Evolutionary conservation across 2,329 filamentous ascomycete species (phyloP).

Genomic region (Curvularia sp.): DNA sequence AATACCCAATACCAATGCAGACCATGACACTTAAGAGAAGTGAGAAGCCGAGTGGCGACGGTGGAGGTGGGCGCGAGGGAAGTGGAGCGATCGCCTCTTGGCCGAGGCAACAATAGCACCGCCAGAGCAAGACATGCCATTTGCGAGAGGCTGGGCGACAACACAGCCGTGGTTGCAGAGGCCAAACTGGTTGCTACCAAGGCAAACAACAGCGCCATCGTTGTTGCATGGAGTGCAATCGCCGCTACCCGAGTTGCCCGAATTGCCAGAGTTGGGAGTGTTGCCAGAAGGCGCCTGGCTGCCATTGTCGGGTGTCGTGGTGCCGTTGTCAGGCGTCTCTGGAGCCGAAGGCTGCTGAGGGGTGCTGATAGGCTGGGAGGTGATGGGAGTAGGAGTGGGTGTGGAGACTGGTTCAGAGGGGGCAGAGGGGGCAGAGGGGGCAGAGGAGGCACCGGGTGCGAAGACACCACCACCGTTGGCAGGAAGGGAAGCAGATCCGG

Average conservation of each 20-base stretch:
- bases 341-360: slow-evolving; percentile 15
- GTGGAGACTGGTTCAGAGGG: slow-evolving; percentile 32
- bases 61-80: slow-evolving; percentile 40
- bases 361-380: slow-evolving; percentile 6
- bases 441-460: slow-evolving; percentile 44
- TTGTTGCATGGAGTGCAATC: slow-evolving; percentile 49
- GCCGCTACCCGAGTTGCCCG: slow-evolving; percentile 10
- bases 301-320: slow-evolving; percentile 11
- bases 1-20: slow-evolving; percentile 4
- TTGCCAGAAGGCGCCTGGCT: background rate
- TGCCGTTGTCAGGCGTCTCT: slow-evolving; percentile 18
- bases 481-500: slow-evolving; percentile 7
- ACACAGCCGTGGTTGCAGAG: slow-evolving; percentile 56
- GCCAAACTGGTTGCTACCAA: slow-evolving; percentile 53
- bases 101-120: slow-evolving; percentile 33
- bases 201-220: slow-evolving; percentile 55
- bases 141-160: slow-evolving; percentile 51
- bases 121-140: slow-evolving; percentile 53
- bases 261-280: background rate
- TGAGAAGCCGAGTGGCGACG: slow-evolving; percentile 38
- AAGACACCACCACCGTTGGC: slow-evolving; percentile 35
- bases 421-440: too few species aligned
- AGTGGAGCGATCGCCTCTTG: slow-evolving; percentile 28
- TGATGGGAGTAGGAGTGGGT: slow-evolving; percentile 14
- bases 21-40: slow-evolving; percentile 27